phyloP scores from a whole-genome alignment of 2,329 filamentous ascomycete genomes.

The Claviceps maximensis region DNA sequence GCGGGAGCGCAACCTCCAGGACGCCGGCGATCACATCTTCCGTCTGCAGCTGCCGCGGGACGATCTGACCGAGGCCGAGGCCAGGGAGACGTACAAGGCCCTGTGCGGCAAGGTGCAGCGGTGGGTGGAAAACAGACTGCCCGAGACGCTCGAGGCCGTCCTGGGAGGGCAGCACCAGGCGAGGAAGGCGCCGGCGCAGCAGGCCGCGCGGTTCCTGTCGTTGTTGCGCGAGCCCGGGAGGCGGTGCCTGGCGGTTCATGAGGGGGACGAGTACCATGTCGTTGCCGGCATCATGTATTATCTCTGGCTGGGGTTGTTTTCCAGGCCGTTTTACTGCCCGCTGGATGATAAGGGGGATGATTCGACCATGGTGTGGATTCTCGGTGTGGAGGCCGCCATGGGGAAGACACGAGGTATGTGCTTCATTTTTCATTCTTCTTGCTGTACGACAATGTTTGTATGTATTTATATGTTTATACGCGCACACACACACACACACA shows the following conservation, averaged over 20 bases:
- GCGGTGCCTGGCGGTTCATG: conserved; percentile 16
- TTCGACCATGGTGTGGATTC: conserved; percentile 20
- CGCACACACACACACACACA: too few relatives aligned
- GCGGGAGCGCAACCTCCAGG: conserved; percentile 17
- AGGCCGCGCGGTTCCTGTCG: conserved; percentile 18
- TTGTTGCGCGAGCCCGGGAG: conserved; percentile 23
- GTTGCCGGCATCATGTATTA: conserved; percentile 25
- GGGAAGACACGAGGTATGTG: conserved; percentile 13
- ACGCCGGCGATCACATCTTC: conserved; percentile 20
- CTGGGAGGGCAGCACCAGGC: conserved; percentile 13
- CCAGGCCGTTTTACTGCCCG: conserved; percentile 24
- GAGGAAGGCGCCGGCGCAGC: conserved; percentile 12
- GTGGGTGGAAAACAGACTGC: conserved; percentile 24
- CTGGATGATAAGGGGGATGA: conserved; percentile 19
- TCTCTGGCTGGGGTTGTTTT: conserved; percentile 21
- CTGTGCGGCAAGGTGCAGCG: conserved; percentile 21
- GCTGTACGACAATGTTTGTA: too few relatives aligned
- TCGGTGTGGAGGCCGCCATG: conserved; percentile 20
- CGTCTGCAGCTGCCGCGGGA: conserved; percentile 19
- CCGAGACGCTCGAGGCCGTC: conserved; percentile 18
- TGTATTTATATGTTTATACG: too few relatives aligned
- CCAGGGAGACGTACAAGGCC: conserved; percentile 19
- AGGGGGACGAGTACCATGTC: conserved; percentile 23
- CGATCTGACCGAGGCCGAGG: conserved; percentile 24
- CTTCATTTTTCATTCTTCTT: background rate